Percentiles rank a stretch among this genome's conserved stretches.
These are phyloP conservation scores for Fusarium equiseti DNA, from an alignment of 2,329 filamentous ascomycete species.

Conservation along the genomic window DNA sequence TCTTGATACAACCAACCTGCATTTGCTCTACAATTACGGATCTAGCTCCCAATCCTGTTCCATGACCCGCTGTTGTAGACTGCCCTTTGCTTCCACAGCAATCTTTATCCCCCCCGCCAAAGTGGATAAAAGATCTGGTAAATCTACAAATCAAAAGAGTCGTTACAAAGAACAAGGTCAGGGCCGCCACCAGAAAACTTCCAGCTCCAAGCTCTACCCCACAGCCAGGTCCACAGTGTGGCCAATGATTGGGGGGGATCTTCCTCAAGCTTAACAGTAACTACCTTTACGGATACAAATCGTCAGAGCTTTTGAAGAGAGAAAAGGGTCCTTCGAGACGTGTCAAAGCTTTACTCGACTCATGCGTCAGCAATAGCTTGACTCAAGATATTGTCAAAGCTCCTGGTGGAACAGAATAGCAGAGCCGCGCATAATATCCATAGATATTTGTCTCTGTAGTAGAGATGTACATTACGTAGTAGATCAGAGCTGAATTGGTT, in stretches of 20 bases:
- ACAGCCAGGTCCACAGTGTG: conserved; percentile 41
- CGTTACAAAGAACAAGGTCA: conserved; percentile 31
- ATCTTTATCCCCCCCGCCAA: conserved; percentile 30
- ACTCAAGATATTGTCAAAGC: background rate
- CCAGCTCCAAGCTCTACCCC: conserved; percentile 41
- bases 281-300: background rate
- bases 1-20: background rate
- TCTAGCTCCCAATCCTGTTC: conserved; percentile 26
- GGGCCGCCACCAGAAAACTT: conserved; percentile 30
- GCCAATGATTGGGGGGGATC: conserved; percentile 40
- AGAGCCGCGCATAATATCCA: background rate
- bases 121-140: conserved; percentile 39
- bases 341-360: background rate
- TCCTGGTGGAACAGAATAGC: background rate
- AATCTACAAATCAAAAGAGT: conserved; percentile 45
- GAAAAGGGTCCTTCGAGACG: conserved; percentile 2
- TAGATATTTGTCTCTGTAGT: background rate
- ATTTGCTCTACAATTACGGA: conserved; percentile 15
- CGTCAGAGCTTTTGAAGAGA: conserved; percentile 12
- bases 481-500: conserved; percentile 2
- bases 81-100: conserved; percentile 30
- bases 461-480: background rate
- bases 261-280: conserved; percentile 27
- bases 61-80: conserved; percentile 14
- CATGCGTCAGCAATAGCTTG: background rate